A percentile compares a stretch with the other conserved stretches of the same genome.
phyloP scores from a whole-genome alignment of 345 rosid species.

The Bruguiera sexangula region DNA sequence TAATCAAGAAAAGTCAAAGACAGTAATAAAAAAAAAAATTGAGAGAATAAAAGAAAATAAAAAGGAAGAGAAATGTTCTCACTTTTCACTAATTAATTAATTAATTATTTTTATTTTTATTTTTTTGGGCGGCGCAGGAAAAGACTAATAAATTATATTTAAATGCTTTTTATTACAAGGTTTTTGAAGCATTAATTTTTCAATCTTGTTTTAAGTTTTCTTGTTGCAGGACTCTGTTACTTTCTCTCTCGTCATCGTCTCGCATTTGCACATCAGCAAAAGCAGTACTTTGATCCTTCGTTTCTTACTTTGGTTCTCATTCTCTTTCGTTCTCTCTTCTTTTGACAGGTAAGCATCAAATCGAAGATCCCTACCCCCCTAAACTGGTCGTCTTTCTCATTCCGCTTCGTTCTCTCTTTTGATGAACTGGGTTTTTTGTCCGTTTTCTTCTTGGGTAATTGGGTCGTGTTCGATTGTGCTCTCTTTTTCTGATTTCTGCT shows the following conservation, averaged over 20 bases:
- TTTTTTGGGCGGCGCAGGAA: too few relatives aligned
- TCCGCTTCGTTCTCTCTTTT: neutral
- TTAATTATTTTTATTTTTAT: too few relatives aligned
- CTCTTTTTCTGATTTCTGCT: neutral
- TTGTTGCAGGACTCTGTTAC: neutral
- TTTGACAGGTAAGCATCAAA: conserved; percentile 6
- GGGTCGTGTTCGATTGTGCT: neutral
- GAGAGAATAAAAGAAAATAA: too few relatives aligned
- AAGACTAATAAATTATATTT: too few relatives aligned
- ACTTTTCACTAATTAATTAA: too few relatives aligned
- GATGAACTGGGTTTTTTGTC: neutral
- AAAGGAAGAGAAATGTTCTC: too few relatives aligned
- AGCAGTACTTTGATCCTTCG: neutral
- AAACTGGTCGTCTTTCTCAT: neutral
- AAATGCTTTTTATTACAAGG: too few relatives aligned
- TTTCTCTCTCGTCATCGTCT: neutral
- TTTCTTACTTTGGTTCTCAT: neutral
- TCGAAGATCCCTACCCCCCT: conserved; percentile 6
- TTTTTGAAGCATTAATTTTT: too few relatives aligned
- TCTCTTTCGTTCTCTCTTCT: neutral
- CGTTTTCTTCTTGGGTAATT: neutral
- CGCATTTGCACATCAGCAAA: neutral
- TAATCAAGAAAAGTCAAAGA: neutral
- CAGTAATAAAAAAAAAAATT: too few relatives aligned
- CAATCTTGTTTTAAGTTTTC: too few relatives aligned